Evolutionary conservation across 257 asterid species (phyloP), one percentile per base, ranked within the genome.

Genomic region (Gentiana dahurica): DNA sequence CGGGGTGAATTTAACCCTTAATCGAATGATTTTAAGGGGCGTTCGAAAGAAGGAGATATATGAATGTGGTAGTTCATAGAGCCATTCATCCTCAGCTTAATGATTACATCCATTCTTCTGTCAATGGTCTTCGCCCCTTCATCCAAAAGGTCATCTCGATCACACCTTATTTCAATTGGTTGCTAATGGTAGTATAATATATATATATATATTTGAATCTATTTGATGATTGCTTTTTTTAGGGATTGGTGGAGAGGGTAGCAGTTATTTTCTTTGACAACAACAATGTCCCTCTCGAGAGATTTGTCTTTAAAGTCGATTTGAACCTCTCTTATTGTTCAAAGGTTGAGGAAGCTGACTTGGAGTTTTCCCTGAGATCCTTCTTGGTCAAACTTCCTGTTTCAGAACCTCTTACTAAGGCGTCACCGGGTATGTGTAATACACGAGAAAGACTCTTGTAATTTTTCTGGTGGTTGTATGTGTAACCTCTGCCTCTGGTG

Each of bases 231-330:
- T 41, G 46, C 9, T 41, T 24, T 41, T 41, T 65, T 43, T 70
- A 87, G 98, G 96, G 86, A 33, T 70, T 79, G 72, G 95, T 90
- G 66, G 98, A 90, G 74, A 84, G 97, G 61, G 85, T 90, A 34
- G 96, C 81, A 5, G 91, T 86, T 54, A 78, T 82, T 48, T 86
- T 90, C 79, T 79, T 77, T 52, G 74, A 71, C 56, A 72, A 60
- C 39, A 80, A 67, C 51, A 71, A 65, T 35, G 68, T 79, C 71
- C 82, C 98, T 12, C 54, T 90, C 12, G 98, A 90, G 82, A 80
- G 92, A 79, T 85, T 82, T 76, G 80, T 90, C 33, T 90, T 90
- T 76, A 82, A 77, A 81, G 62, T 90, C 63, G 75, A 83, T 58
- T 79, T 84, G 70, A 84, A 80, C 74, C 83, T 66, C 68, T 79